These are phyloP conservation scores for Penicillium sp. DNA, from an alignment of 2,329 filamentous ascomycete genomes.

Conservation along the genomic window DNA sequence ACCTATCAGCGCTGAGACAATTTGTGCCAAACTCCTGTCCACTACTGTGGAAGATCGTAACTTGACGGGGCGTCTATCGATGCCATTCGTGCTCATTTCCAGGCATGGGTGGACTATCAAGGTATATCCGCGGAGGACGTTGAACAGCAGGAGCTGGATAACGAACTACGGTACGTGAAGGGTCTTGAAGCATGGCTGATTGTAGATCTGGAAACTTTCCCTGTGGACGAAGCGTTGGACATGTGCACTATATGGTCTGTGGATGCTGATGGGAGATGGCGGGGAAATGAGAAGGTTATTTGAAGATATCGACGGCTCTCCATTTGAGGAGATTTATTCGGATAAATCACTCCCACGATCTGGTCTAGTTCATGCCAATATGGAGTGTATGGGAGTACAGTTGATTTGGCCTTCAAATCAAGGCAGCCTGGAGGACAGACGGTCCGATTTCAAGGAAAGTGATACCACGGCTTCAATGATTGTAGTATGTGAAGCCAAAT, in stretches of 20 bases:
- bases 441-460: too few species aligned
- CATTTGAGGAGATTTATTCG: constrained; percentile 6
- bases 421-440: too few species aligned
- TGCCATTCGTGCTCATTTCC: constrained; percentile 12
- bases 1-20: too few species aligned
- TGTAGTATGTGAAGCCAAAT: too few species aligned
- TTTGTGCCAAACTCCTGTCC: too few species aligned
- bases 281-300: constrained; percentile 12
- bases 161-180: constrained; percentile 10
- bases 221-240: constrained; percentile 12
- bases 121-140: constrained; percentile 2
- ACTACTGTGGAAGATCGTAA: too few species aligned
- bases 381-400: too few species aligned
- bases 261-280: constrained; percentile 11
- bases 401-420: too few species aligned
- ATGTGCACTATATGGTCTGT: constrained; percentile 8
- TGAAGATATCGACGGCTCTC: constrained; percentile 5
- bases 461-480: too few species aligned
- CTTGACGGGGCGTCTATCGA: constrained; percentile 11
- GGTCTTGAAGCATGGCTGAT: constrained; percentile 10
- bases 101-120: not conserved
- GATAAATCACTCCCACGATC: not conserved
- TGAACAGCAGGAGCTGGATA: not conserved
- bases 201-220: constrained; percentile 7
- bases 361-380: too few species aligned